Evolutionary conservation across 306 rosid genomes (phyloP), one percentile per base, ranked within the genome.

Genomic region (Sophora flavescens): DNA sequence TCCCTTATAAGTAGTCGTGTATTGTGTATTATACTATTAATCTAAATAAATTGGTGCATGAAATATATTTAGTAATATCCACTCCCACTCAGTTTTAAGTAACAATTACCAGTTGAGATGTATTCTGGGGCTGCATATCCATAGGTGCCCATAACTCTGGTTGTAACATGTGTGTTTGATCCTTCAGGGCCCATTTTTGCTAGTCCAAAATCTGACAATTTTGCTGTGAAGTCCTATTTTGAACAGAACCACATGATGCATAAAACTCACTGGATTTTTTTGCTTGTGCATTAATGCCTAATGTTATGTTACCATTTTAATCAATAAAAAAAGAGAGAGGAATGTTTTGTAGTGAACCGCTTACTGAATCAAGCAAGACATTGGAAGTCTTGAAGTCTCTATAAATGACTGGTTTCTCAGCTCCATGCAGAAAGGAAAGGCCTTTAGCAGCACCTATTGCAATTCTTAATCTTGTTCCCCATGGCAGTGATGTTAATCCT

Each of bases 101-200:
- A 41, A 33, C 6, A 74, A 44, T 83, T 79, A 89, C 97, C 99
- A 67, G 99, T 95, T 22, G 97, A 85, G 71, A 92, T 86, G 50
- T 95, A 95, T 82, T 95, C 97, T 0, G 99, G 99, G 35, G 99
- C 99, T 12, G 97, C 99, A 77, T 95, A 90, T 54, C 99, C 97
- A 60, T 86, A 88, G n/a, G 97, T 95, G 3, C 99, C 99, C 97
- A 95, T 89, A 5, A 95, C 99, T 84, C 97, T 85, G 26, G 99
- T 92, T 18, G 99, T 81, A 48, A 95, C 99, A 48, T 92, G 99
- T 1, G 99, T 81, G 32, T 95, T 88, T 54, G 99, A 92, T 60
- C 99, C 99, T 74, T 92, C 97, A 12, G 97, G 99, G 33, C 99
- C 97, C 97, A 95, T 89, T 82, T 87, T 92, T 48, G 99, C 99